phyloP scores from a whole-genome alignment of 2,329 filamentous ascomycete species.

The Aspergillus eucalypticola region DNA sequence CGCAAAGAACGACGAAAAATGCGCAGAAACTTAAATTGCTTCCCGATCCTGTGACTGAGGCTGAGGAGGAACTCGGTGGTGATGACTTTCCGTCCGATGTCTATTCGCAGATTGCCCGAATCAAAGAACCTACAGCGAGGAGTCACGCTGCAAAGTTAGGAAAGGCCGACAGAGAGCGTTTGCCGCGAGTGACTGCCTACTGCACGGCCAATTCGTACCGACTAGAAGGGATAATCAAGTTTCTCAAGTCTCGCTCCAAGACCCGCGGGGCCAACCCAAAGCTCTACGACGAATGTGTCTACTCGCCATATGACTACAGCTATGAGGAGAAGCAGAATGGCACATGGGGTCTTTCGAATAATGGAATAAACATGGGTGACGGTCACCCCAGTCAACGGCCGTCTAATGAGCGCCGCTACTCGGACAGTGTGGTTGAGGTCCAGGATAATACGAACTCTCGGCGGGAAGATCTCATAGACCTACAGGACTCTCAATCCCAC shows the following conservation, averaged over 20 bases:
- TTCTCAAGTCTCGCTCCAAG: slow-evolving; percentile 80
- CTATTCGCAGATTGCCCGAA: slow-evolving; percentile 95
- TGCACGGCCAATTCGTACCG: slow-evolving; percentile 92
- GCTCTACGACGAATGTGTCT: slow-evolving; percentile 95
- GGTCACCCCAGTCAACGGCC: slow-evolving; percentile 25
- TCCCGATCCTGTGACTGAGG: slow-evolving; percentile 80
- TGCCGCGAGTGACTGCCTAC: slow-evolving; percentile 93
- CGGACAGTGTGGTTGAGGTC: slow-evolving; percentile 65
- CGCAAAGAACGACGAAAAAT: slow-evolving; percentile 91
- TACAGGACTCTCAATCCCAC: slow-evolving; percentile 50
- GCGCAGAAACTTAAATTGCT: slow-evolving; percentile 97
- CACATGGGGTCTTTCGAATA: slow-evolving; percentile 32
- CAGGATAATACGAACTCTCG: slow-evolving; percentile 58
- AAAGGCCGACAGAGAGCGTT: slow-evolving; percentile 82
- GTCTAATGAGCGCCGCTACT: slow-evolving; percentile 68
- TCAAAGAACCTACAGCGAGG: slow-evolving; percentile 92
- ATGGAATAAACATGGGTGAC: slow-evolving; percentile 37
- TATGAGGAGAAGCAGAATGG: slow-evolving; percentile 47
- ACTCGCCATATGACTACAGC: slow-evolving; percentile 85
- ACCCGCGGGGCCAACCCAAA: slow-evolving; percentile 81
- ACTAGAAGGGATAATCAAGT: slow-evolving; percentile 85
- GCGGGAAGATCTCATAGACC: slow-evolving; percentile 64
- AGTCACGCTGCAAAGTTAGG: slow-evolving; percentile 89
- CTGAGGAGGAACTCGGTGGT: slow-evolving; percentile 74
- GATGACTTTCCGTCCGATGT: slow-evolving; percentile 94